Evolutionary conservation across 345 rosid genomes (phyloP).

Genomic region (Pistacia vera): DNA sequence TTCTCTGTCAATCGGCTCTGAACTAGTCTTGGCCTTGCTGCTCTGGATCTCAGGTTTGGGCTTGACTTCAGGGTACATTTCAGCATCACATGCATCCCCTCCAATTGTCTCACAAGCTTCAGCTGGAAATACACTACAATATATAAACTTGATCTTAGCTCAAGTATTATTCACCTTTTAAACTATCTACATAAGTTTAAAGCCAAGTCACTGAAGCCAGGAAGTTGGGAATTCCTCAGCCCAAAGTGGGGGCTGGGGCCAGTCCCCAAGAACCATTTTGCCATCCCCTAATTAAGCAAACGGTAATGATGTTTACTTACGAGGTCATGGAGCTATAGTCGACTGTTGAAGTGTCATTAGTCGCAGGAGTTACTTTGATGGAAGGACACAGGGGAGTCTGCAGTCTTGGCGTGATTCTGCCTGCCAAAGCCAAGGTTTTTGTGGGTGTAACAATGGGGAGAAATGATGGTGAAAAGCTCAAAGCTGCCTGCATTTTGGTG

Average conservation of each 20-base stretch:
- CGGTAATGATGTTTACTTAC: conserved; percentile 22
- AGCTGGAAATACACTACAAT: conserved; percentile 62
- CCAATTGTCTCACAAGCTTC: conserved; percentile 73
- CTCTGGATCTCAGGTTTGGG: conserved; percentile 39
- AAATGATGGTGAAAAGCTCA: conserved; percentile 28
- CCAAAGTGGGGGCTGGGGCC: too few species aligned
- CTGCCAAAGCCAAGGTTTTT: conserved; percentile 28
- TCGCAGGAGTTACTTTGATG: conserved; percentile 28
- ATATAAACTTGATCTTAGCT: not conserved
- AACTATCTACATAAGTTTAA: not conserved
- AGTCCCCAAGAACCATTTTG: too few species aligned
- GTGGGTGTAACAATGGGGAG: conserved; percentile 17
- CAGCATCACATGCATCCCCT: conserved; percentile 60
- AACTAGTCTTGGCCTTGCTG: conserved; percentile 21
- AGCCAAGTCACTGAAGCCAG: not conserved
- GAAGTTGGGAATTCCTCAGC: too few species aligned
- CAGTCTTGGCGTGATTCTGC: conserved; percentile 25
- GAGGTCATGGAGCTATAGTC: conserved; percentile 55
- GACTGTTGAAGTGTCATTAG: conserved; percentile 34
- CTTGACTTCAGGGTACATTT: conserved; percentile 72
- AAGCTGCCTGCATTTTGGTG: conserved; percentile 43
- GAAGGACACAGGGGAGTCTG: conserved; percentile 20
- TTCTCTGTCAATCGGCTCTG: conserved; percentile 70
- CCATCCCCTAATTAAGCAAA: not conserved
- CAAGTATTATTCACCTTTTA: not conserved